Evolutionary conservation across 2,329 filamentous ascomycete species (phyloP).

Genomic region (Aspergillus unguis): DNA sequence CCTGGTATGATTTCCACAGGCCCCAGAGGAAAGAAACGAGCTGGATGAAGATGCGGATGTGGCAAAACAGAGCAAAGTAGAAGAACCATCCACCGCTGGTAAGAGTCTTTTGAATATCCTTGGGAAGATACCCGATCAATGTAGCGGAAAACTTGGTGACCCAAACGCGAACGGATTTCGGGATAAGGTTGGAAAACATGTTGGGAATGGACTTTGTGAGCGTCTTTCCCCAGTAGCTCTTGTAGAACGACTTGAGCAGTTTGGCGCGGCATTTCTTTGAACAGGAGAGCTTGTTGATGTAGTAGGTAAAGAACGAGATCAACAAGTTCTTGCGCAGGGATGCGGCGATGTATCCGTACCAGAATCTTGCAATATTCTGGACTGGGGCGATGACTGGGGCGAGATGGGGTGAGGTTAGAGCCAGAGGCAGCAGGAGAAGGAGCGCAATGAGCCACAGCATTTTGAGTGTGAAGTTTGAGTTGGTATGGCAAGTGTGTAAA

Average conservation of each 20-base stretch:
- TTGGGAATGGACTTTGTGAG: not conserved
- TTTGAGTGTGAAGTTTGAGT: not conserved
- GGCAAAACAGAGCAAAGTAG: too few relatives aligned
- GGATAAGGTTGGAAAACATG: too few relatives aligned
- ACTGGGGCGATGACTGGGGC: not conserved
- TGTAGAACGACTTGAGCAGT: not conserved
- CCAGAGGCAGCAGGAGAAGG: slow-evolving; percentile 2
- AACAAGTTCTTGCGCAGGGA: too few relatives aligned
- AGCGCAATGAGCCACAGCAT: not conserved
- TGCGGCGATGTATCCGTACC: not conserved
- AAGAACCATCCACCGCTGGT: too few relatives aligned
- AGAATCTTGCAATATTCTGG: not conserved
- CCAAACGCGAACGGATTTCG: too few relatives aligned
- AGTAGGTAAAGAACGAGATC: not conserved
- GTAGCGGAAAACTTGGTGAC: too few relatives aligned
- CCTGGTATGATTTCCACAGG: too few relatives aligned
- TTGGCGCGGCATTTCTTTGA: not conserved
- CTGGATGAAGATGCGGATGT: too few relatives aligned
- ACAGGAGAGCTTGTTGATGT: not conserved
- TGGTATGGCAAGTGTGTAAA: not conserved
- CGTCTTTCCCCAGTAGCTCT: not conserved
- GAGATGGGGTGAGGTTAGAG: slow-evolving; percentile 2
- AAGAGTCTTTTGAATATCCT: too few relatives aligned
- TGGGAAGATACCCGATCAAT: too few relatives aligned
- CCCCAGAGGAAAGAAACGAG: too few relatives aligned